Evolutionary conservation across 805 yeast species (phyloP).

Genomic region (Saccharomycopsis selenospora): DNA sequence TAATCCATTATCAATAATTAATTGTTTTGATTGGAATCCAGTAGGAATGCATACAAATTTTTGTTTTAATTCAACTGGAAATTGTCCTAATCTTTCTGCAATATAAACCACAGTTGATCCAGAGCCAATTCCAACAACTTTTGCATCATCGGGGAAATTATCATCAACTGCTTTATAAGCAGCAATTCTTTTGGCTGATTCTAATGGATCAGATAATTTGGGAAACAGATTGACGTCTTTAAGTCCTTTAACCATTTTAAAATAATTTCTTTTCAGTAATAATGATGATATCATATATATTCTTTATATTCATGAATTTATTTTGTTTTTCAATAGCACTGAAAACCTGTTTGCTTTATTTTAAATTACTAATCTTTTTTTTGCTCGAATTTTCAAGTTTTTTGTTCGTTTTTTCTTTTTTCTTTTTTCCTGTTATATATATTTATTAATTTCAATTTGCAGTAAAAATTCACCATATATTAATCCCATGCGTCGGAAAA

Average conservation of each 20-base stretch:
- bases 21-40: constrained; percentile 88
- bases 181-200: constrained; percentile 81
- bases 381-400: too few relatives aligned
- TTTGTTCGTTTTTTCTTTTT: too few relatives aligned
- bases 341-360: too few relatives aligned
- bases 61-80: constrained; percentile 34
- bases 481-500: too few relatives aligned
- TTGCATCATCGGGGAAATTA: constrained; percentile 59
- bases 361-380: too few relatives aligned
- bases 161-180: constrained; percentile 92
- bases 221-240: neutral
- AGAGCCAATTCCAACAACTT: constrained; percentile 87
- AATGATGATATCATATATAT: too few relatives aligned
- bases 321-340: too few relatives aligned
- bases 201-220: constrained; percentile 34
- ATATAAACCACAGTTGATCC: constrained; percentile 97
- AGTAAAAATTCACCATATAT: too few relatives aligned
- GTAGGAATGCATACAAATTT: constrained; percentile 83
- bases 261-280: neutral
- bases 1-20: constrained; percentile 77
- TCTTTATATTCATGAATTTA: too few relatives aligned
- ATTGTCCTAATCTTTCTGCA: constrained; percentile 86
- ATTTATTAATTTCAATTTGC: too few relatives aligned
- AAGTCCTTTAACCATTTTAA: neutral
- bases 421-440: too few relatives aligned